These are phyloP conservation scores for Limnanthes douglasii DNA, from an alignment of 345 rosid genomes.

Conservation along the genomic window DNA sequence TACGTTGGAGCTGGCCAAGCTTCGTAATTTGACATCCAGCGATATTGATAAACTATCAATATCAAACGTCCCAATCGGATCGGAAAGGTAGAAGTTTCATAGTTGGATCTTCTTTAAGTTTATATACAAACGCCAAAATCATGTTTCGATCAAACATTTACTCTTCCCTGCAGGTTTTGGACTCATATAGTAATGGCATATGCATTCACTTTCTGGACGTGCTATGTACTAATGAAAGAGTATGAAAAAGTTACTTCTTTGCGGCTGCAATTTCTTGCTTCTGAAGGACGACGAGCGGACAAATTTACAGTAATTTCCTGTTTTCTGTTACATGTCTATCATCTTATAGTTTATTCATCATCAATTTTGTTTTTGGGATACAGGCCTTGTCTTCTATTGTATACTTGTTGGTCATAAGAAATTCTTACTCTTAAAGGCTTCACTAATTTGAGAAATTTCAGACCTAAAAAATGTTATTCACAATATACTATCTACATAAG, in stretches of 20 bases:
- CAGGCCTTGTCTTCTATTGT: too few relatives aligned
- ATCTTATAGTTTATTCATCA: too few relatives aligned
- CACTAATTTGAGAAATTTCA: too few relatives aligned
- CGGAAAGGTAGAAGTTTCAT: constrained; percentile 67
- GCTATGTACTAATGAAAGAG: constrained; percentile 63
- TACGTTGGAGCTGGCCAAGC: constrained; percentile 19
- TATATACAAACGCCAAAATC: too few relatives aligned
- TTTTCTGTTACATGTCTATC: constrained; percentile 1
- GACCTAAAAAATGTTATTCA: too few relatives aligned
- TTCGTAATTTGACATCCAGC: constrained; percentile 51
- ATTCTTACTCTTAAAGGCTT: too few relatives aligned
- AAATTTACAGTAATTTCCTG: constrained; percentile 61
- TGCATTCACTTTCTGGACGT: constrained; percentile 82
- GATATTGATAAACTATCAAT: constrained; percentile 84
- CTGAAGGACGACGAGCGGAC: constrained; percentile 79
- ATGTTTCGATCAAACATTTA: too few relatives aligned
- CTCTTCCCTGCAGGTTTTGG: constrained; percentile 57
- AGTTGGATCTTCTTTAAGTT: too few relatives aligned
- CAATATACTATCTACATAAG: too few relatives aligned
- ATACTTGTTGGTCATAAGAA: too few relatives aligned
- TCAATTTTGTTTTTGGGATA: too few relatives aligned
- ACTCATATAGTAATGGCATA: constrained; percentile 72
- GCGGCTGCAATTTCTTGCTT: constrained; percentile 78
- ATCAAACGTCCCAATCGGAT: constrained; percentile 54
- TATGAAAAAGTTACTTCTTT: constrained; percentile 63